These are phyloP conservation scores for Colletotrichum paranaense DNA, from an alignment of 2,329 filamentous ascomycete genomes.

Conservation along the genomic window DNA sequence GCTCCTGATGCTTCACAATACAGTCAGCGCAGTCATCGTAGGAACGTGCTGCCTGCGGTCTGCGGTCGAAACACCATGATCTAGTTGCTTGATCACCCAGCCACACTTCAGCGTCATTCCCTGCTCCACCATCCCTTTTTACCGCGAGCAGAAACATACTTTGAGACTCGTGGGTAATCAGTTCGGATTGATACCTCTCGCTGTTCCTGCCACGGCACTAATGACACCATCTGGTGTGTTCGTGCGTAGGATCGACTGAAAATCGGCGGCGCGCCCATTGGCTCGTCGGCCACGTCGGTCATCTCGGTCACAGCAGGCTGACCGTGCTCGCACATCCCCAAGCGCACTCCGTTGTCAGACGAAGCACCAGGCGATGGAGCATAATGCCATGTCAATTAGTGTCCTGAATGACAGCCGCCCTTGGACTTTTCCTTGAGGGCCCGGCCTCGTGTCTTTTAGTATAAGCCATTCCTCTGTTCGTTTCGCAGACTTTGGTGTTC, in stretches of 20 bases:
- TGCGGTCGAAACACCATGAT: not conserved
- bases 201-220: slow-evolving; percentile 11
- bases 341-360: slow-evolving; percentile 28
- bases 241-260: slow-evolving; percentile 29
- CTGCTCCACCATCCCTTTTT: not conserved
- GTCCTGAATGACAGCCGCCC: slow-evolving; percentile 22
- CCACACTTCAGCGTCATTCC: not conserved
- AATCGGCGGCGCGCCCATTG: slow-evolving; percentile 28
- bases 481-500: not conserved
- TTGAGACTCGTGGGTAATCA: not conserved
- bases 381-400: slow-evolving; percentile 9
- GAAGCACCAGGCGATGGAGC: not conserved
- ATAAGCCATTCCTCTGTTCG: not conserved
- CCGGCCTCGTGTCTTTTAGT: not conserved
- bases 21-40: not conserved
- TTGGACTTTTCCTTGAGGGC: not conserved
- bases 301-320: slow-evolving; percentile 23
- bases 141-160: slow-evolving; percentile 1
- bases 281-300: slow-evolving; percentile 32
- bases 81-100: not conserved
- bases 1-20: not conserved
- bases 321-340: slow-evolving; percentile 35
- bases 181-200: slow-evolving; percentile 14
- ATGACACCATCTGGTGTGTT: slow-evolving; percentile 16
- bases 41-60: not conserved